phyloP scores from a whole-genome alignment of 768 basidiomycete species.

The Mycena sanguinolenta region DNA sequence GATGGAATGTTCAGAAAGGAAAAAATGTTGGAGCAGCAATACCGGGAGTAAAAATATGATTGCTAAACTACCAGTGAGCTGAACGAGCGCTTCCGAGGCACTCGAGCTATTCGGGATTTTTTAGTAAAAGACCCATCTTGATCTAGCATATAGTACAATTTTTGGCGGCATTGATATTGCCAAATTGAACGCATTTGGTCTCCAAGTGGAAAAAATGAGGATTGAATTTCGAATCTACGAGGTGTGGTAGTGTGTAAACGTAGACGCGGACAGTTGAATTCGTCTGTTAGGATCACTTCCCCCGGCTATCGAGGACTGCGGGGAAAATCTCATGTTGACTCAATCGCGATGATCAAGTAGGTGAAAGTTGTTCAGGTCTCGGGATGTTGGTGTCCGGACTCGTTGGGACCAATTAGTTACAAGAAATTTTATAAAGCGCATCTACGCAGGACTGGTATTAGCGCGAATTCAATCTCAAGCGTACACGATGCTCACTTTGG shows the following conservation, averaged over 20 bases:
- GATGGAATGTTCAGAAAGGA: too few relatives aligned
- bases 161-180: too few relatives aligned
- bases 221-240: not conserved
- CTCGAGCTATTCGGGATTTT: too few relatives aligned
- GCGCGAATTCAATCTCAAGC: not conserved
- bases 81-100: too few relatives aligned
- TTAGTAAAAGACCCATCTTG: too few relatives aligned
- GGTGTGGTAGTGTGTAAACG: constrained; percentile 1
- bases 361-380: not conserved
- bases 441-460: constrained; percentile 4
- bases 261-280: not conserved
- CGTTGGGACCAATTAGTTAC: constrained; percentile 4
- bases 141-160: too few relatives aligned
- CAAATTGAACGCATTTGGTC: too few relatives aligned
- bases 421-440: not conserved
- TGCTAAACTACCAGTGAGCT: too few relatives aligned
- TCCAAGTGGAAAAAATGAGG: not conserved
- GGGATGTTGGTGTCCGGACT: constrained; percentile 1
- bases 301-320: not conserved
- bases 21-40: too few relatives aligned
- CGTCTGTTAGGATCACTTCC: too few relatives aligned
- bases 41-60: too few relatives aligned
- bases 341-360: too few relatives aligned
- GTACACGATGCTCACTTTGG: constrained; percentile 1
- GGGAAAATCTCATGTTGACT: not conserved